Evolutionary conservation across 164 flowering plant species (phyloP), one percentile per base, ranked within the genome.

Genomic region (Echeveria elegans): DNA sequence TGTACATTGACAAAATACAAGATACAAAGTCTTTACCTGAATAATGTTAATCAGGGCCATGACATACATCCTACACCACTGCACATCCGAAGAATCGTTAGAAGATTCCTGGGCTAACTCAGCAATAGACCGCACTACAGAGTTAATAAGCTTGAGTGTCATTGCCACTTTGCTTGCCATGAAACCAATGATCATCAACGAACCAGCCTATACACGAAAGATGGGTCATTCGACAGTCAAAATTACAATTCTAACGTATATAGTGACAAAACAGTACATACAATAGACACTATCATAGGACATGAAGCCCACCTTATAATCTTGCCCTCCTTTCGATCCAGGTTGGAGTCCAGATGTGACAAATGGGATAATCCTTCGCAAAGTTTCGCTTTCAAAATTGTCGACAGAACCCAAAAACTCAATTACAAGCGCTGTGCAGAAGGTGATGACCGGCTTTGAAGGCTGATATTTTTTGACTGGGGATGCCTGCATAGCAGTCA

Each of bases 161-260:
- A 91, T 71, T 11, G 84, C 61, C 29, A 74, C 86, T 77, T 81
- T 86, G 66, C 70, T 81, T 59, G 89, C 88, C 36, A 94, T 77
- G 56, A 83, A 70, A 72, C 85, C 85, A 73, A 84, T 80, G 70
- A 91, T 78, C 93, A 94, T 94, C 82, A 94, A 75, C 48, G 97
- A 82, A 79, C 95, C 88, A 76, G 97, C 98, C 98, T 92, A 66
- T 11, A 72, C 3, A 75, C 10, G 70, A 30, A 70, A n/a, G n/a
- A 37, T 7, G 47, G 6, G 26, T 7, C 41, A 63, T 31, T 24
- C 4, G n/a, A 63, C 12, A 8, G 23, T 62, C 11, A 62, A 21
- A 62, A n/a, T 8, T 63, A 36, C 4, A 28, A 11, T 26, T 28
- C 32, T 28, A 12, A 8, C 43, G 10, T 37, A 63, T 18, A 32